phyloP scores from a whole-genome alignment of 2,329 filamentous ascomycete genomes.

The Byssoonygena ceratinophila region DNA sequence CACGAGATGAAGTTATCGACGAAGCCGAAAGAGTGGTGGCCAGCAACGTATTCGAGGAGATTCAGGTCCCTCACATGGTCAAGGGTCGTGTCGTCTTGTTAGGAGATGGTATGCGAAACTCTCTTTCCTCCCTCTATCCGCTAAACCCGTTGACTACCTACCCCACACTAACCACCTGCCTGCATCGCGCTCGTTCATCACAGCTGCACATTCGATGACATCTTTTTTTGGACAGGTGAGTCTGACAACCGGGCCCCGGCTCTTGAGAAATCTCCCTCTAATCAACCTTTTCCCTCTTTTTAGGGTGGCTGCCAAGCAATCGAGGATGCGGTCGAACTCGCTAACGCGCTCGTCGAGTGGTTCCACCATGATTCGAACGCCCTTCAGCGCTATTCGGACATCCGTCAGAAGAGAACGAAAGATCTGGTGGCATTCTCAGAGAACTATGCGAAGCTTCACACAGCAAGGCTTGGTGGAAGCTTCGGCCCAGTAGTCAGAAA shows the following conservation, averaged over 20 bases:
- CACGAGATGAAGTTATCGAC: conserved; percentile 6
- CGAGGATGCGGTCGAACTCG: conserved; percentile 13
- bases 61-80: conserved; percentile 12
- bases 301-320: conserved; percentile 13
- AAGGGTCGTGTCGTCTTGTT: conserved; percentile 11
- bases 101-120: conserved; percentile 7
- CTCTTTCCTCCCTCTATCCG: neutral
- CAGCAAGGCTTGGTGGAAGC: conserved; percentile 9
- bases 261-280: neutral
- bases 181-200: neutral
- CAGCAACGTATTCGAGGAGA: conserved; percentile 11
- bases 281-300: neutral
- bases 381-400: conserved; percentile 8
- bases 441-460: conserved; percentile 11
- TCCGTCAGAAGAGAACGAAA: conserved; percentile 9
- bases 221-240: conserved; percentile 13
- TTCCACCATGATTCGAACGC: conserved; percentile 8
- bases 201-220: conserved; percentile 12
- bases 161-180: neutral
- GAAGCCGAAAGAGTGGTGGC: conserved; percentile 11
- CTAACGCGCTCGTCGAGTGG: conserved; percentile 9
- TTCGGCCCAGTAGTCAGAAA: conserved; percentile 11
- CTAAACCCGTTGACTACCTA: too few species aligned
- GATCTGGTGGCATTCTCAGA: conserved; percentile 11
- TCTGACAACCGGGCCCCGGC: neutral